Conservation (phyloP, 2,329 filamentous ascomycete genomes). For the Epichloe sp. region DNA sequence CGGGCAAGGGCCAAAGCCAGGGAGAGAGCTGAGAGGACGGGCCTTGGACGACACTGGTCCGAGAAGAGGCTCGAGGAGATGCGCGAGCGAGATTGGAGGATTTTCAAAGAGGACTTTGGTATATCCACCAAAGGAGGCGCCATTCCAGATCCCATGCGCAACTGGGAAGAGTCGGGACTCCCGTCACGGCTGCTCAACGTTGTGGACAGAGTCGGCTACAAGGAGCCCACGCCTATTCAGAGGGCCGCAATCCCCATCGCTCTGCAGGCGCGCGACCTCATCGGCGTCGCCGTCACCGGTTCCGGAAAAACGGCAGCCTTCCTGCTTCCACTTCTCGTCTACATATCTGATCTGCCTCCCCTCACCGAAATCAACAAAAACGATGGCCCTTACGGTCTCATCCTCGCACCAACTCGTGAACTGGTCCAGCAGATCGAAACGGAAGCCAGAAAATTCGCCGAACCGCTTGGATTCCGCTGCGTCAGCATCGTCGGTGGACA, state of each 20-base stretch:
- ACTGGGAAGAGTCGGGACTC: constrained; percentile 74
- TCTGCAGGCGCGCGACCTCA: constrained; percentile 83
- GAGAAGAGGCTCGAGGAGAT: constrained; percentile 88
- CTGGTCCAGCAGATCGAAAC: constrained; percentile 94
- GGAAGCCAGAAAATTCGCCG: constrained; percentile 86
- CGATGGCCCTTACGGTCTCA: constrained; percentile 93
- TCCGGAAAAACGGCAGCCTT: constrained; percentile 98
- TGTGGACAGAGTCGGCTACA: constrained; percentile 75
- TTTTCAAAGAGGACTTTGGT: constrained; percentile 98
- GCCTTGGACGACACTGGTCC: constrained; percentile 86
- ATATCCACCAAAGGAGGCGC: constrained; percentile 86
- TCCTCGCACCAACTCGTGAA: constrained; percentile 91
- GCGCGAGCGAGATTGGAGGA: constrained; percentile 96
- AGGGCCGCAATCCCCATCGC: constrained; percentile 92
- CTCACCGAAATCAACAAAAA: constrained; percentile 79
- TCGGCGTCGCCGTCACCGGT: constrained; percentile 94
- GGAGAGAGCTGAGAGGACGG: constrained; percentile 59
- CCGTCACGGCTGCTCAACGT: constrained; percentile 69
- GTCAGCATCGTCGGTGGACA: constrained; percentile 98
- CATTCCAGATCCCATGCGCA: constrained; percentile 93
- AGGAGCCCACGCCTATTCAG: constrained; percentile 83
- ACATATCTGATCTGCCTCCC: constrained; percentile 83
- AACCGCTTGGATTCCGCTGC: constrained; percentile 80
- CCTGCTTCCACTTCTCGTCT: constrained; percentile 79
- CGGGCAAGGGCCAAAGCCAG: constrained; percentile 47